phyloP scores from a whole-genome alignment of 1,284 basidiomycete species.

The Coriolopsis trogii region DNA sequence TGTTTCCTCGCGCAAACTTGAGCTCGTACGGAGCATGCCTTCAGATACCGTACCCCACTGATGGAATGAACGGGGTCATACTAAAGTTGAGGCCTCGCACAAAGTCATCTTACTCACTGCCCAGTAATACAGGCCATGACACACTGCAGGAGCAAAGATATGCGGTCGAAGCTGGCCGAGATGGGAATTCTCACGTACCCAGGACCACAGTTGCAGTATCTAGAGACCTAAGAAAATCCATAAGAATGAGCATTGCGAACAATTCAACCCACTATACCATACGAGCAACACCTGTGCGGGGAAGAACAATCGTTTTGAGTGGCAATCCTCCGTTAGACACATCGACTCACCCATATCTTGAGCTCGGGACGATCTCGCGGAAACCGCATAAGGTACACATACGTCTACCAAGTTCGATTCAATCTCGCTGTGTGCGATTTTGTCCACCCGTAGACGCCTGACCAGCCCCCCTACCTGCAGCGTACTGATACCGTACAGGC shows the following conservation, averaged over 20 bases:
- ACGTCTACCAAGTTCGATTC: constrained; percentile 16
- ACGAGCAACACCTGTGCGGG: constrained; percentile 21
- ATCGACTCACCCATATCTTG: constrained; percentile 24
- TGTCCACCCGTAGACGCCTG: too few species aligned
- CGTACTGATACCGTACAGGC: constrained; percentile 25
- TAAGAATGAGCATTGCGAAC: not conserved
- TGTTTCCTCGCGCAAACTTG: constrained; percentile 10
- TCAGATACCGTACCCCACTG: constrained; percentile 15
- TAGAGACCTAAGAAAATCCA: constrained; percentile 8
- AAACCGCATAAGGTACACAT: constrained; percentile 26
- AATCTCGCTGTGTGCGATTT: not conserved
- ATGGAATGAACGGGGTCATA: not conserved
- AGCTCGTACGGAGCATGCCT: too few species aligned
- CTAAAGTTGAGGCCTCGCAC: not conserved
- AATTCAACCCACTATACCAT: constrained; percentile 9
- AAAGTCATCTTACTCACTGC: constrained; percentile 20
- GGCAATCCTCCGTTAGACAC: too few species aligned
- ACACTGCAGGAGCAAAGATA: constrained; percentile 1
- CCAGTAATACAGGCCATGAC: constrained; percentile 24
- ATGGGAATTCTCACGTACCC: constrained; percentile 4
- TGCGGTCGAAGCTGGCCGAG: too few species aligned
- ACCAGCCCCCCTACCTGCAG: constrained; percentile 24
- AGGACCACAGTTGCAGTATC: constrained; percentile 21
- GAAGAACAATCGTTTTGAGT: too few species aligned
- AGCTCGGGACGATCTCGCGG: constrained; percentile 26